Conservation (phyloP, 208 protist species). For the Crithidia expoeki region DNA sequence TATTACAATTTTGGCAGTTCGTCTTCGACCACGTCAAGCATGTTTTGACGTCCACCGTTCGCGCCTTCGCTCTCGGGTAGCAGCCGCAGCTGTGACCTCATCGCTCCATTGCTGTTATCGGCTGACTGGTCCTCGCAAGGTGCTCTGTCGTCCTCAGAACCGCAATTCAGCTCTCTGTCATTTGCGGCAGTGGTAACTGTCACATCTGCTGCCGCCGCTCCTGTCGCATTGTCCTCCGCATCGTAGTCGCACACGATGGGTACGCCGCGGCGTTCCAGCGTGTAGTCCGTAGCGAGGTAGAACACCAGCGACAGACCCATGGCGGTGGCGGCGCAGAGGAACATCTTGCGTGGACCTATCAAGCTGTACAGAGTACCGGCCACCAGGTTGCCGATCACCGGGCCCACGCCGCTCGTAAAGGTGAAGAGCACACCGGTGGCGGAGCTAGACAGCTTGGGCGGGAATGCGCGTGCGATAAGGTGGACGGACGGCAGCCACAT, state of each 20-base stretch:
- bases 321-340: conserved; percentile 33
- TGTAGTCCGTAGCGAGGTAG: conserved; percentile 42
- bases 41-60: no score
- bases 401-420: conserved; percentile 52
- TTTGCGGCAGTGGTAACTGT: no score
- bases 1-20: no score
- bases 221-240: no score
- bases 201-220: no score
- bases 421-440: conserved; percentile 64
- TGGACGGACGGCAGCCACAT: conserved; percentile 66
- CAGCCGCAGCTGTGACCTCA: no score
- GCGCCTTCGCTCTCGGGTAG: no score
- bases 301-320: conserved; percentile 37
- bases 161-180: no score
- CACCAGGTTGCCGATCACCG: conserved; percentile 59
- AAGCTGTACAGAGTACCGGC: conserved; percentile 57
- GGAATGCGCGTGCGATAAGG: conserved; percentile 47
- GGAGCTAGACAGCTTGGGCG: conserved; percentile 44
- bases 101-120: no score
- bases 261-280: conserved; percentile 34
- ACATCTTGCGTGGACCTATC: conserved; percentile 55
- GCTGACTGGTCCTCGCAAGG: no score
- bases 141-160: no score
- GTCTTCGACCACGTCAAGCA: no score
- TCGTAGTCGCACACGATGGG: conserved; percentile 24